Percentiles rank a stretch among this genome's conserved stretches.
These are phyloP conservation scores for Austroboletus eburneus DNA, from an alignment of 768 basidiomycete genomes.

Conservation along the genomic window DNA sequence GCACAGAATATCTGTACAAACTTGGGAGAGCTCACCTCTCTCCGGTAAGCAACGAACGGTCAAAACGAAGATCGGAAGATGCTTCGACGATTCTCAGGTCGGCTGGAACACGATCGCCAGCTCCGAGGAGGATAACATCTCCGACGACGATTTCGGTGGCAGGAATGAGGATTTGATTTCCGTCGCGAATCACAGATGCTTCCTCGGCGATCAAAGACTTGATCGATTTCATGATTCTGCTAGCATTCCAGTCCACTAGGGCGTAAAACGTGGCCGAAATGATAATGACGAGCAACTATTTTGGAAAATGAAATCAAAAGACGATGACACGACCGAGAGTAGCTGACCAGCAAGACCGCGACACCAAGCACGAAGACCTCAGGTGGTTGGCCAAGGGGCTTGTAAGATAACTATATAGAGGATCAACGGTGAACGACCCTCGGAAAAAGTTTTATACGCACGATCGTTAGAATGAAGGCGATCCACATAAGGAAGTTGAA, in stretches of 20 bases:
- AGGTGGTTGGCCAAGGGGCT: conserved; percentile 45
- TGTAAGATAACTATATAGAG: conserved; percentile 41
- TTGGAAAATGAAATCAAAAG: too few relatives aligned
- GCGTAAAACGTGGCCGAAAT: conserved; percentile 44
- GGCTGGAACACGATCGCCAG: conserved; percentile 57
- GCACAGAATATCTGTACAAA: background rate
- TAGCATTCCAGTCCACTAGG: conserved; percentile 45
- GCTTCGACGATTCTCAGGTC: conserved; percentile 51
- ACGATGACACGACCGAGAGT: too few relatives aligned
- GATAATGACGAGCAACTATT: conserved; percentile 39
- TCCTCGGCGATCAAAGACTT: conserved; percentile 56
- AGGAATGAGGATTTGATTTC: conserved; percentile 40
- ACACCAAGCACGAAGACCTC: conserved; percentile 42
- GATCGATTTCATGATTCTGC: conserved; percentile 48
- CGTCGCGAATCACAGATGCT: conserved; percentile 50
- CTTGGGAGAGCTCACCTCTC: conserved; percentile 30
- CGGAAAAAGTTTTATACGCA: conserved; percentile 15
- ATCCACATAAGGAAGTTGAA: conserved; percentile 54
- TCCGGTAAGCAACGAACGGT: conserved; percentile 48
- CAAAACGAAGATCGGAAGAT: conserved; percentile 47
- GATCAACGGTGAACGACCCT: conserved; percentile 13
- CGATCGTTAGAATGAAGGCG: conserved; percentile 43
- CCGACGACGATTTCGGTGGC: conserved; percentile 55
- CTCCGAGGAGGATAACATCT: conserved; percentile 45
- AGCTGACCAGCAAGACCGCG: conserved; percentile 42